These are phyloP conservation scores for Aaosphaeria pasadenensis DNA, from an alignment of 2,329 filamentous ascomycete genomes.

Conservation along the genomic window DNA sequence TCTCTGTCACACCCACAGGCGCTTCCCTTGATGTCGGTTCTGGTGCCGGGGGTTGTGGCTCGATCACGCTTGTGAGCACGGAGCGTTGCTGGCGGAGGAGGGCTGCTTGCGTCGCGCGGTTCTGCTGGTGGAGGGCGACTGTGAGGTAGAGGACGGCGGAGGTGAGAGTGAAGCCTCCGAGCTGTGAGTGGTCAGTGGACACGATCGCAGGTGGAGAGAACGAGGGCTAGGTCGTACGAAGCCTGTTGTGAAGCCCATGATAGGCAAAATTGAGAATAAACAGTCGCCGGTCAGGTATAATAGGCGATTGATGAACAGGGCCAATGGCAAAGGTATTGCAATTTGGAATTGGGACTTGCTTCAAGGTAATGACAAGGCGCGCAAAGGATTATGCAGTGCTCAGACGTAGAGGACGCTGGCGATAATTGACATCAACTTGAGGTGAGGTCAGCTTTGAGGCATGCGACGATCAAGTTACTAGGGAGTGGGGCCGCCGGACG, in stretches of 20 bases:
- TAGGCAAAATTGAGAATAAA: not conserved
- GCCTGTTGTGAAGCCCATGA: constrained; percentile 53
- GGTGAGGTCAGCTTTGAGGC: not conserved
- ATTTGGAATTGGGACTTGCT: not conserved
- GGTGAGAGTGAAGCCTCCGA: constrained; percentile 51
- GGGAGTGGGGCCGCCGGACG: not conserved
- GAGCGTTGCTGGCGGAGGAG: constrained; percentile 46
- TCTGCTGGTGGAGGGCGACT: constrained; percentile 44
- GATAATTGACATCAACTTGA: not conserved
- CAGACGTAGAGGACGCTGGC: not conserved
- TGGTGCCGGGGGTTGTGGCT: constrained; percentile 40
- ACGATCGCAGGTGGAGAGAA: not conserved
- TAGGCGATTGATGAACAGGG: not conserved
- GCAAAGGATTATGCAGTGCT: not conserved
- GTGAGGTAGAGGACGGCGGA: constrained; percentile 41
- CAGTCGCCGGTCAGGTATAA: not conserved
- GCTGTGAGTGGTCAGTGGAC: constrained; percentile 26
- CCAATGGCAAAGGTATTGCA: not conserved
- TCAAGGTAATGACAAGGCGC: not conserved
- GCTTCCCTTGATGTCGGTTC: constrained; percentile 39
- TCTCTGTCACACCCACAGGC: constrained; percentile 42
- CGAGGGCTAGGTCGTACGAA: constrained; percentile 38
- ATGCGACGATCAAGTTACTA: not conserved
- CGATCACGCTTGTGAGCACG: constrained; percentile 43
- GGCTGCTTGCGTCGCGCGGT: constrained; percentile 44